Conservation (phyloP, 768 basidiomycete genomes). For the Paxillus involutus region DNA sequence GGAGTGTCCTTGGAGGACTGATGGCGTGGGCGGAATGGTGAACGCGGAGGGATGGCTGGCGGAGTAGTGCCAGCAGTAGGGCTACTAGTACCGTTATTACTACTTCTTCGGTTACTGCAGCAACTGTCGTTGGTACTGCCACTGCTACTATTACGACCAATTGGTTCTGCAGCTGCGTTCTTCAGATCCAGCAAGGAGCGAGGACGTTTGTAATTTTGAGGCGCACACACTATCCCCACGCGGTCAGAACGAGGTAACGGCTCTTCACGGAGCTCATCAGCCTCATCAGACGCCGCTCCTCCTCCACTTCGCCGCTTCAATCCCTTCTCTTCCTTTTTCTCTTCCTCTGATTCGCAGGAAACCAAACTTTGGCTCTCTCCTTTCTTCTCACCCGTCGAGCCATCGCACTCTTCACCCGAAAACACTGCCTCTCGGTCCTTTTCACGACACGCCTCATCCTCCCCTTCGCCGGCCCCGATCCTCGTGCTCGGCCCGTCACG, state of each 20-base stretch:
- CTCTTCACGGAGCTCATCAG: conserved; percentile 14
- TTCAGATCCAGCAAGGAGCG: conserved; percentile 30
- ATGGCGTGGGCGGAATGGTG: conserved; percentile 27
- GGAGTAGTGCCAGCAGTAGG: conserved; percentile 9
- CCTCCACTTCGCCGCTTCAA: conserved; percentile 11
- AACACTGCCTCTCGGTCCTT: conserved; percentile 16
- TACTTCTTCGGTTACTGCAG: conserved; percentile 1
- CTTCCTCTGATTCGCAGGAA: conserved; percentile 5
- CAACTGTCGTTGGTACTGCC: conserved; percentile 3
- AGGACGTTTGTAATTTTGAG: conserved; percentile 35
- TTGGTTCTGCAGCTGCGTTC: conserved; percentile 2
- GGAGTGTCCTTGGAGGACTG: conserved; percentile 9
- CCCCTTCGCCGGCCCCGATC: conserved; percentile 21
- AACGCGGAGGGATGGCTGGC: conserved; percentile 30
- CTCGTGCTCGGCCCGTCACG: conserved; percentile 16
- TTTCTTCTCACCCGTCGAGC: conserved; percentile 10
- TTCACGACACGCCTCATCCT: conserved; percentile 23
- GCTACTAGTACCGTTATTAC: background rate
- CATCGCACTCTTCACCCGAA: conserved; percentile 19
- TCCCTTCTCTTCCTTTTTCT: background rate
- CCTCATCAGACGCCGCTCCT: conserved; percentile 18
- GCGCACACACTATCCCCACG: conserved; percentile 41
- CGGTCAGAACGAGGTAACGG: conserved; percentile 43
- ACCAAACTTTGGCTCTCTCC: background rate
- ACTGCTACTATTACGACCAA: conserved; percentile 10